A percentile compares a stretch with the other conserved stretches of the same genome.
phyloP scores from a whole-genome alignment of 164 flowering plant species.

The Magnolia changhungtana region DNA sequence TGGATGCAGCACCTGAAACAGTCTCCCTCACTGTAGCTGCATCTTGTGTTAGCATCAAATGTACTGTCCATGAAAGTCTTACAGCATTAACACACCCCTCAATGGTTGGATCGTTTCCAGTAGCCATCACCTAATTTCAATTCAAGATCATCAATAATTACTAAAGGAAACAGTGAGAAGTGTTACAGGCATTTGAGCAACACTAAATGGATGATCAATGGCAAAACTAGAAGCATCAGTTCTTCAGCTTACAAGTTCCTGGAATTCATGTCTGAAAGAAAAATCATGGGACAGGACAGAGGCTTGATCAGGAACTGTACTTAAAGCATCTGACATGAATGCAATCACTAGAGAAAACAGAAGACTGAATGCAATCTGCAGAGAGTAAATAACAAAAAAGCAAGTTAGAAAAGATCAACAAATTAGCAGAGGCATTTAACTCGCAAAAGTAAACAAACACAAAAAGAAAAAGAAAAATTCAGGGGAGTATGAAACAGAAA shows the following conservation, averaged over 20 bases:
- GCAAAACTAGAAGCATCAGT: not conserved
- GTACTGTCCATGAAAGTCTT: slow-evolving; percentile 88
- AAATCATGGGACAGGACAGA: slow-evolving; percentile 67
- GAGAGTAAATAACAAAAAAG: not conserved
- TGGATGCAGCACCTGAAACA: slow-evolving; percentile 43
- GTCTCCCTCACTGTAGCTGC: slow-evolving; percentile 42
- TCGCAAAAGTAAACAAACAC: not conserved
- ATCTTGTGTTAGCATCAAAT: slow-evolving; percentile 73
- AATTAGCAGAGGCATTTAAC: not conserved
- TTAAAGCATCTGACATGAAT: slow-evolving; percentile 86
- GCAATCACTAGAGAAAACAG: slow-evolving; percentile 77
- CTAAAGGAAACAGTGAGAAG: not conserved
- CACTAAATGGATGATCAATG: not conserved
- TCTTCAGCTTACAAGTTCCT: slow-evolving; percentile 64
- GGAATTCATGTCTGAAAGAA: slow-evolving; percentile 75
- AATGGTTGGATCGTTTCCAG: slow-evolving; percentile 54
- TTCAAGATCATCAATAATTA: slow-evolving; percentile 5
- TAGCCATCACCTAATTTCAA: slow-evolving; percentile 54
- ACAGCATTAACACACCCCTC: slow-evolving; percentile 75
- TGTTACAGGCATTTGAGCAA: not conserved
- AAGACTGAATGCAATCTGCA: slow-evolving; percentile 77
- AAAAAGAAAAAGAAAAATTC: not conserved
- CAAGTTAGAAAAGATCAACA: slow-evolving; percentile 1
- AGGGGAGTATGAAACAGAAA: not conserved
- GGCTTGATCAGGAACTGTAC: slow-evolving; percentile 64